Evolutionary conservation across 1,139 yeast genomes (phyloP), one percentile per base, ranked within the genome.

Genomic region (Suzukiozyma palmioleophila): DNA sequence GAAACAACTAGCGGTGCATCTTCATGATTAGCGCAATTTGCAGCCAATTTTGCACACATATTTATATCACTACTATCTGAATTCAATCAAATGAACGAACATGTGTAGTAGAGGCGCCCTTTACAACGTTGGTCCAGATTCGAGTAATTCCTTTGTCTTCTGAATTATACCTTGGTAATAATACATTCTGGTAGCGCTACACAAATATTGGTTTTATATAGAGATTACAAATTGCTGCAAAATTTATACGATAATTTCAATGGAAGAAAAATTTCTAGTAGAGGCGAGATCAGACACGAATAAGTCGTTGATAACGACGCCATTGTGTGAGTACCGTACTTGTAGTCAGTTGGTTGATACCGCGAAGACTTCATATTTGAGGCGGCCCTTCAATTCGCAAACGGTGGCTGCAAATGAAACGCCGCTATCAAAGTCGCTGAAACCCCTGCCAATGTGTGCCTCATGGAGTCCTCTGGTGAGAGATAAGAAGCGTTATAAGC

Each of bases 301-400:
- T 14, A 22, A 14, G 22, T 10, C 16, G 10, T 11, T 24, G 30
- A 24, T 6, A 4, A n/a, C 12, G 7, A 9, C 18, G 6, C 18
- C 36, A 21, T 15, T 33, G 30, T 21, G 12, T 9, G 36, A 33
- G 14, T 26, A 28, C 14, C 5, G 7, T 28, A 28, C 14, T 14
- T 25, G 12, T 26, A 33, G 30, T 8, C 30, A 33, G 30, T 33
- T 16, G 27, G 16, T 25, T 33, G 36, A 25, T 24, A 9, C 28
- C 11, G n/a, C 22, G 22, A 18, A 7, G 22, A 18, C 22, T 18
- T 18, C 16, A 13, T 30, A 16, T 5, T 15, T 8, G n/a, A 30
- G 11, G 3, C 3, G 11, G n/a, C 4, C 3, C 18, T 18, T 18
- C 22, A 18, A 18, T 18, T 18, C 22, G 7, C 22, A 30, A 30